phyloP scores from a whole-genome alignment of 805 yeast species.

The Saccharomyces kudriavzevii region DNA sequence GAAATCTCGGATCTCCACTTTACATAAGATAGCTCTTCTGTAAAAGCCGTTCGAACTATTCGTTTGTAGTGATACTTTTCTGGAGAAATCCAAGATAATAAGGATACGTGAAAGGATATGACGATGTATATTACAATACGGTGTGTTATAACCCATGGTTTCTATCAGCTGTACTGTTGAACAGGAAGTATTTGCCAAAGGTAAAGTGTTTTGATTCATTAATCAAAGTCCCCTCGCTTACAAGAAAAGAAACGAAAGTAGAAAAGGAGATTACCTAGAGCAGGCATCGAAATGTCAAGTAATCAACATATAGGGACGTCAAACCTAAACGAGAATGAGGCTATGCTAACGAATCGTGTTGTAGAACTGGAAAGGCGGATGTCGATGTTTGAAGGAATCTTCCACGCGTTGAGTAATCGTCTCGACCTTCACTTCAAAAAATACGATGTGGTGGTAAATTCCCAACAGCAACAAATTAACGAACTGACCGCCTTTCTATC shows the following conservation, averaged over 20 bases:
- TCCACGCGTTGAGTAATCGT: slow-evolving; percentile 25
- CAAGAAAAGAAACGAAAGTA: neutral
- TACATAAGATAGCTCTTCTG: neutral
- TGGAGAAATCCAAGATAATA: neutral
- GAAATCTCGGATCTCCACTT: neutral
- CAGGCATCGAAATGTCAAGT: neutral
- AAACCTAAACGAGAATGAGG: slow-evolving; percentile 7
- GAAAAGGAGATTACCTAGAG: neutral
- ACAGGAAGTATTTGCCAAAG: neutral
- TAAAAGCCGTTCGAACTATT: neutral
- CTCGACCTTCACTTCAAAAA: slow-evolving; percentile 28
- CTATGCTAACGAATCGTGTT: slow-evolving; percentile 15
- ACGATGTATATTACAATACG: neutral
- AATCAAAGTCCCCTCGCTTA: neutral
- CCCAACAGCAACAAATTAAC: slow-evolving; percentile 28
- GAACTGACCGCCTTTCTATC: slow-evolving; percentile 22
- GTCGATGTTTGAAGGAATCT: slow-evolving; percentile 24
- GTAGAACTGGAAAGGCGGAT: slow-evolving; percentile 25
- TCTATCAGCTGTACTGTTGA: neutral
- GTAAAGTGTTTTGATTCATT: neutral
- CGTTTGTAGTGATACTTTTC: neutral
- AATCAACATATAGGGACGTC: neutral
- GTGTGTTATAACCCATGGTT: neutral
- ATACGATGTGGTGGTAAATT: slow-evolving; percentile 23
- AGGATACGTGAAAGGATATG: neutral